phyloP scores from a whole-genome alignment of 2,329 filamentous ascomycete species.

The Aureobasidium uvarum region DNA sequence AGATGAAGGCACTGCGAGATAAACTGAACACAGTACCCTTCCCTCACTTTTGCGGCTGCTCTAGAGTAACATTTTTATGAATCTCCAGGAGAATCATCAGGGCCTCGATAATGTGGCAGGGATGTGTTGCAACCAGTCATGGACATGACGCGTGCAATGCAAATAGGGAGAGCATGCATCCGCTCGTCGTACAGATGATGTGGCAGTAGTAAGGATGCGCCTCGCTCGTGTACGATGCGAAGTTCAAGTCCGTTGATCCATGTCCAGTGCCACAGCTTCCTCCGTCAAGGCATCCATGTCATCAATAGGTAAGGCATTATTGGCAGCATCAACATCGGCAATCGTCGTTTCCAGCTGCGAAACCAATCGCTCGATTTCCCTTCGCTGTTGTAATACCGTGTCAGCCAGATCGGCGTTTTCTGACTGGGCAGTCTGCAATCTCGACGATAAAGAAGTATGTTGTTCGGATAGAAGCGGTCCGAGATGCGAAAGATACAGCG shows the following conservation, averaged over 20 bases:
- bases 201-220: no score
- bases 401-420: slow-evolving; percentile 53
- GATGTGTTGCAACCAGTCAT: no score
- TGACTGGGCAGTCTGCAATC: slow-evolving; percentile 51
- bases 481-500: slow-evolving; percentile 60
- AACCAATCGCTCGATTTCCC: slow-evolving; percentile 58
- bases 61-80: no score
- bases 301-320: slow-evolving; percentile 2
- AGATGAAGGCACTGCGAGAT: no score
- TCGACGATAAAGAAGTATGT: slow-evolving; percentile 49
- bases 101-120: no score
- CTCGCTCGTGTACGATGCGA: no score
- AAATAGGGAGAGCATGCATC: no score
- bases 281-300: slow-evolving; percentile 34
- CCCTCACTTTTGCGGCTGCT: no score
- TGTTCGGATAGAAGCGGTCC: slow-evolving; percentile 55
- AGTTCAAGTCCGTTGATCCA: slow-evolving; percentile 31
- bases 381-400: slow-evolving; percentile 53
- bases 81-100: no score
- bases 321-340: slow-evolving; percentile 51
- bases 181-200: no score
- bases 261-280: slow-evolving; percentile 36
- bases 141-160: no score
- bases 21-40: no score
- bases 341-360: slow-evolving; percentile 56